Evolutionary conservation across 805 yeast species (phyloP).

Genomic region (Yarrowia sp.): DNA sequence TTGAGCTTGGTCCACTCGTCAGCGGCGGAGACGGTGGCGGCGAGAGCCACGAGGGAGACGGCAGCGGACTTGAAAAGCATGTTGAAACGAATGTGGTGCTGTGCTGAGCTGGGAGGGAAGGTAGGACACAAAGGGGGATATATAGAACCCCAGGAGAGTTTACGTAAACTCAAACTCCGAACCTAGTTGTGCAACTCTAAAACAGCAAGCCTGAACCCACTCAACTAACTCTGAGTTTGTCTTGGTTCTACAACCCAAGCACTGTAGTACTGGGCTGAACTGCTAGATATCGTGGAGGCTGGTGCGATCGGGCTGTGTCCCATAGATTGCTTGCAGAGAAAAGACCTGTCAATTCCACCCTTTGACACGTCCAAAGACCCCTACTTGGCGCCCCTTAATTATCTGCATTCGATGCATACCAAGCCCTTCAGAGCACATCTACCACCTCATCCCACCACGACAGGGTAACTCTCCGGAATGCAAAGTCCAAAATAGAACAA

Average conservation of each 20-base stretch:
- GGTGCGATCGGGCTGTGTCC: no score
- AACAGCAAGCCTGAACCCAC: background rate
- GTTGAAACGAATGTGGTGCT: conserved; percentile 6
- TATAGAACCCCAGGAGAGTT: background rate
- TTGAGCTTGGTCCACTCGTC: conserved; percentile 24
- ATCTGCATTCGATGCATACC: conserved; percentile 10
- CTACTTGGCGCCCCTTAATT: conserved; percentile 5
- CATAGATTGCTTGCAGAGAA: no score
- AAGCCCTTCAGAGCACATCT: background rate
- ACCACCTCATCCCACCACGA: background rate
- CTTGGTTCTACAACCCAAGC: background rate
- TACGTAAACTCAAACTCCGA: background rate
- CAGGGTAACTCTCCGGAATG: conserved; percentile 9
- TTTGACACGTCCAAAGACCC: no score
- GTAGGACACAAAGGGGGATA: background rate
- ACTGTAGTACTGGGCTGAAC: no score
- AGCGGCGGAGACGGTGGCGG: conserved; percentile 14
- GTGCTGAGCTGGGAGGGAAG: conserved; percentile 1
- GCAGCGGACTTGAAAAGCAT: conserved; percentile 21
- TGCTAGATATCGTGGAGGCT: no score
- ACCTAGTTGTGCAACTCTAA: background rate
- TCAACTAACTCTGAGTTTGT: conserved; percentile 7
- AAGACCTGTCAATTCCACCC: no score
- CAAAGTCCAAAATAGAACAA: conserved; percentile 11
- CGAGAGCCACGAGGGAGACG: conserved; percentile 13